Percentiles rank a stretch among this genome's conserved stretches.
These are phyloP conservation scores for Globisporangium paroecandrum DNA, from an alignment of 352 stramenopile species.

Conservation along the genomic window DNA sequence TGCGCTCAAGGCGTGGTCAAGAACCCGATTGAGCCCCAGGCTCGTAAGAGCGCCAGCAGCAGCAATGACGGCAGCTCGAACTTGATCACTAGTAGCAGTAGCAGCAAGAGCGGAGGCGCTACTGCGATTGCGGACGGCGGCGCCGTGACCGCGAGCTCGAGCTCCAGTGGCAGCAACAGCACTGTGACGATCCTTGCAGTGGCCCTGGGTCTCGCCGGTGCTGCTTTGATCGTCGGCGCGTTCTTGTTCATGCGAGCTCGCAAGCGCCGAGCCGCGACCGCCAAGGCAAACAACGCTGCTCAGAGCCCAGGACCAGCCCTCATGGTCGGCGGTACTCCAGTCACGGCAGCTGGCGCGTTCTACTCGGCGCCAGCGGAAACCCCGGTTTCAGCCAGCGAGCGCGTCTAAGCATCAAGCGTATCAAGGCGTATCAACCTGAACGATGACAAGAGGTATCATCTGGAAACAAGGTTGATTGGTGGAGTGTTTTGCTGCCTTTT, in stretches of 20 bases:
- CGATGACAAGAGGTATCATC: slow-evolving; percentile 4
- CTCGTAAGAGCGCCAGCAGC: slow-evolving; percentile 5
- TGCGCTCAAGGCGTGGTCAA: slow-evolving; percentile 21
- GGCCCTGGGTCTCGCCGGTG: slow-evolving; percentile 32
- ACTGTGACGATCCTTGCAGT: slow-evolving; percentile 33
- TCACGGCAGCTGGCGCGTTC: not conserved
- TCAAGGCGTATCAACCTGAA: too few relatives aligned
- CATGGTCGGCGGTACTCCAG: not conserved
- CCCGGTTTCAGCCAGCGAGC: not conserved
- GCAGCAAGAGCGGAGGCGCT: not conserved
- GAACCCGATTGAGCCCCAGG: slow-evolving; percentile 8
- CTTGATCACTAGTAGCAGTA: not conserved
- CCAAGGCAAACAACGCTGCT: not conserved
- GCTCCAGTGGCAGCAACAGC: slow-evolving; percentile 18
- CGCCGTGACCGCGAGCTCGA: slow-evolving; percentile 10
- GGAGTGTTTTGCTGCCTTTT: too few relatives aligned
- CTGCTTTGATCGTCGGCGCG: slow-evolving; percentile 31
- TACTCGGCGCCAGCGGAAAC: slow-evolving; percentile 1
- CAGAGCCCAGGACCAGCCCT: not conserved
- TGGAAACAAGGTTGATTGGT: not conserved
- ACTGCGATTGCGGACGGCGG: slow-evolving; percentile 14
- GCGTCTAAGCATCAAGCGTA: not conserved
- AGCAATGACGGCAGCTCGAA: not conserved
- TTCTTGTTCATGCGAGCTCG: slow-evolving; percentile 22
- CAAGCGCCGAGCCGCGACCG: slow-evolving; percentile 1